Evolutionary conservation across 2,329 filamentous ascomycete genomes (phyloP).

Genomic region (Trichophyton schoenleinii): DNA sequence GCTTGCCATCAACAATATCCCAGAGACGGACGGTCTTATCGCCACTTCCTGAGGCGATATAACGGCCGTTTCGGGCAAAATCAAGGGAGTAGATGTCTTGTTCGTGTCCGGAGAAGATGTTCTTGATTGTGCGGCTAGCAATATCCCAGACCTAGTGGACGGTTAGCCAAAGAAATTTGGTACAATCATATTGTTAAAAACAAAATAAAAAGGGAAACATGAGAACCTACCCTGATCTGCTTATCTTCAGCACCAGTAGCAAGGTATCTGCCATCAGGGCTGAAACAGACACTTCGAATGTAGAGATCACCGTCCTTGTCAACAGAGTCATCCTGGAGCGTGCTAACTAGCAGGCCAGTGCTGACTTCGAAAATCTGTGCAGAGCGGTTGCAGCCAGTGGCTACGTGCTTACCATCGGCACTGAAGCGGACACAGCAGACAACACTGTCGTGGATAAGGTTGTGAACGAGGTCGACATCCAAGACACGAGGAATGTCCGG

Average conservation of each 20-base stretch:
- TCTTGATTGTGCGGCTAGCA: constrained; percentile 64
- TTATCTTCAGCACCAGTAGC: constrained; percentile 97
- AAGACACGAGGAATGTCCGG: constrained; percentile 76
- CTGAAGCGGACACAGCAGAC: constrained; percentile 98
- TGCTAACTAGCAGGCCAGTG: constrained; percentile 74
- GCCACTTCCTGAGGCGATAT: constrained; percentile 89
- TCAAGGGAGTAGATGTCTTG: constrained; percentile 97
- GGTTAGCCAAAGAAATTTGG: not conserved
- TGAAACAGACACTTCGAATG: constrained; percentile 97
- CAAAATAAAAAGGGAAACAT: not conserved
- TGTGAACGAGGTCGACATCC: constrained; percentile 90
- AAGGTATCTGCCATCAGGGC: constrained; percentile 83
- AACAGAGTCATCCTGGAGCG: constrained; percentile 76
- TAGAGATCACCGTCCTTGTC: constrained; percentile 87
- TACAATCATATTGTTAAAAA: no score
- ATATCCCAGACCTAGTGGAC: constrained; percentile 81
- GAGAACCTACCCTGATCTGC: constrained; percentile 65
- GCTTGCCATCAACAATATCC: constrained; percentile 78
- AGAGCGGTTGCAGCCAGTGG: constrained; percentile 94
- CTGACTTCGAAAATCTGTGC: constrained; percentile 97
- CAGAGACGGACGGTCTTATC: constrained; percentile 90
- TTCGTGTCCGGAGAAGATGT: constrained; percentile 91
- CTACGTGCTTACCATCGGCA: constrained; percentile 85
- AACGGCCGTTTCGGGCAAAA: constrained; percentile 83
- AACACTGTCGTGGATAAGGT: constrained; percentile 83